A percentile compares a stretch with the other conserved stretches of the same genome.
Conservation (phyloP, 129 eudicot species). For the sunflower (Helianthus annuus) region HanXRQr2.0-SUNRISE NC_035444.2:55719173-55719672, state of each 20-base stretch:
- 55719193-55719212: too few relatives aligned
- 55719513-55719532: conserved; percentile 92
- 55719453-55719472: conserved; percentile 57
- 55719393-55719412: conserved; percentile 65
- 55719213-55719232: too few relatives aligned
- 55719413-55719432: conserved; percentile 65
- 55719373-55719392: conserved; percentile 78
- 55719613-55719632: conserved; percentile 82
- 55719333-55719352: conserved; percentile 74
- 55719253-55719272: too few relatives aligned
- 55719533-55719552: conserved; percentile 92
- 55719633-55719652: conserved; percentile 58
- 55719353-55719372: conserved; percentile 93
- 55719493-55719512: conserved; percentile 98
- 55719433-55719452: conserved; percentile 82
- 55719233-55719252: too few relatives aligned
- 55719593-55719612: conserved; percentile 70
- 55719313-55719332: neutral
- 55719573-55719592: conserved; percentile 53
- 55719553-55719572: conserved; percentile 96
- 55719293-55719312: too few relatives aligned
- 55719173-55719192: too few relatives aligned
- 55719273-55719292: too few relatives aligned
- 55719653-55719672: conserved; percentile 83
- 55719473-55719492: conserved; percentile 83